Conservation (phyloP, 352 stramenopile genomes). For the Phytophthora boehmeriae region DNA sequence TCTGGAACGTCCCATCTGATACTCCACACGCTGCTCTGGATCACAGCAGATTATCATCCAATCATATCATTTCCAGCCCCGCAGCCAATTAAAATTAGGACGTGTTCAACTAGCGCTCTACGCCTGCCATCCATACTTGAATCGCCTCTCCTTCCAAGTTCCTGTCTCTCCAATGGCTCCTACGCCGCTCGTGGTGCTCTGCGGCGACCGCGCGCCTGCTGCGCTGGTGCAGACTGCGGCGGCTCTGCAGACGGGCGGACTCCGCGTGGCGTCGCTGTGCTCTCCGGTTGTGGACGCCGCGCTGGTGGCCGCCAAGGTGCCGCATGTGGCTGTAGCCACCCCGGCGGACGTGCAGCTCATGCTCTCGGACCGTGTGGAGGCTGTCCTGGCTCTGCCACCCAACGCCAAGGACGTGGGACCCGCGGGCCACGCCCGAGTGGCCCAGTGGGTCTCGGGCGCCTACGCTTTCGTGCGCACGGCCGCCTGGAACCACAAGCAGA, state of each 20-base stretch:
- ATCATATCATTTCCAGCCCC: too few species aligned
- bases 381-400: slow-evolving; percentile 68
- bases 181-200: slow-evolving; percentile 75
- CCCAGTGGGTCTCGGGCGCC: slow-evolving; percentile 72
- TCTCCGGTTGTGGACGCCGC: slow-evolving; percentile 58
- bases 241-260: slow-evolving; percentile 55
- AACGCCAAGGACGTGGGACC: slow-evolving; percentile 24
- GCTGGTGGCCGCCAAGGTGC: slow-evolving; percentile 76
- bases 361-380: slow-evolving; percentile 69
- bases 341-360: slow-evolving; percentile 74
- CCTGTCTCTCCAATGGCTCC: slow-evolving; percentile 28
- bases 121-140: slow-evolving; percentile 26
- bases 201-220: slow-evolving; percentile 50
- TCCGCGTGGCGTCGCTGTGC: slow-evolving; percentile 68
- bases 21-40: not conserved
- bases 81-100: not conserved
- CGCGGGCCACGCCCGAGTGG: slow-evolving; percentile 51
- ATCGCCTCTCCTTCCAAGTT: slow-evolving; percentile 9
- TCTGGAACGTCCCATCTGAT: not conserved
- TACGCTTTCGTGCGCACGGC: slow-evolving; percentile 84
- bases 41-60: too few species aligned
- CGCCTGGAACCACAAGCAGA: slow-evolving; percentile 89
- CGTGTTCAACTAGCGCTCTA: slow-evolving; percentile 1
- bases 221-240: slow-evolving; percentile 55
- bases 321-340: slow-evolving; percentile 65